Conservation (phyloP, 192 early-diverging fungal genomes). For the Chytriomyces hyalinus region DNA sequence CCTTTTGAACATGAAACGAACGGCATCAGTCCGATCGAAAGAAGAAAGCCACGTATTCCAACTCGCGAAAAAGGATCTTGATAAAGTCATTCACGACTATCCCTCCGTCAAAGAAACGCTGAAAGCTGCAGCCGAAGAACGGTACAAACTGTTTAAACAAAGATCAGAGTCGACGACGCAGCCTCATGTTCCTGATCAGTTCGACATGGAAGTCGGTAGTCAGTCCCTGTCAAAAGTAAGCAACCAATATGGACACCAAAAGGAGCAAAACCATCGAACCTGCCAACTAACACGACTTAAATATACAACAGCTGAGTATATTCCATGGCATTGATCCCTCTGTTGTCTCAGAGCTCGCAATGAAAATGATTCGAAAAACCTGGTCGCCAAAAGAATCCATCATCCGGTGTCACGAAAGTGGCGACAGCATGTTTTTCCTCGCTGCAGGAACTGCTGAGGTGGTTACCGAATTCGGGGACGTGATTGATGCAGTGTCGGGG, state of each 20-base stretch:
- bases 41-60: slow-evolving; percentile 53
- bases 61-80: slow-evolving; percentile 46
- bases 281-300: no score
- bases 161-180: neutral
- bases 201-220: slow-evolving; percentile 52
- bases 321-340: slow-evolving; percentile 43
- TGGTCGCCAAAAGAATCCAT: slow-evolving; percentile 46
- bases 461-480: slow-evolving; percentile 46
- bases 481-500: slow-evolving; percentile 45
- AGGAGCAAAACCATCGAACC: neutral
- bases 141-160: slow-evolving; percentile 41
- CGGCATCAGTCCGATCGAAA: slow-evolving; percentile 52
- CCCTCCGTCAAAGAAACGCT: slow-evolving; percentile 49
- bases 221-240: slow-evolving; percentile 52
- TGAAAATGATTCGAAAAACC: slow-evolving; percentile 45
- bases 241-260: neutral
- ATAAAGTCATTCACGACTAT: slow-evolving; percentile 37
- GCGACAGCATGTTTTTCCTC: slow-evolving; percentile 62
- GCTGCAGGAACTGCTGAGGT: slow-evolving; percentile 57
- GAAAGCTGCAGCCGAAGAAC: slow-evolving; percentile 50
- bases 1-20: slow-evolving; percentile 53
- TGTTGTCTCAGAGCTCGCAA: slow-evolving; percentile 47
- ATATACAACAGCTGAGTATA: slow-evolving; percentile 35
- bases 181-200: slow-evolving; percentile 38
- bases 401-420: slow-evolving; percentile 44